phyloP scores from a whole-genome alignment of 805 yeast species.

The Starmerella ratchasimensis region DNA sequence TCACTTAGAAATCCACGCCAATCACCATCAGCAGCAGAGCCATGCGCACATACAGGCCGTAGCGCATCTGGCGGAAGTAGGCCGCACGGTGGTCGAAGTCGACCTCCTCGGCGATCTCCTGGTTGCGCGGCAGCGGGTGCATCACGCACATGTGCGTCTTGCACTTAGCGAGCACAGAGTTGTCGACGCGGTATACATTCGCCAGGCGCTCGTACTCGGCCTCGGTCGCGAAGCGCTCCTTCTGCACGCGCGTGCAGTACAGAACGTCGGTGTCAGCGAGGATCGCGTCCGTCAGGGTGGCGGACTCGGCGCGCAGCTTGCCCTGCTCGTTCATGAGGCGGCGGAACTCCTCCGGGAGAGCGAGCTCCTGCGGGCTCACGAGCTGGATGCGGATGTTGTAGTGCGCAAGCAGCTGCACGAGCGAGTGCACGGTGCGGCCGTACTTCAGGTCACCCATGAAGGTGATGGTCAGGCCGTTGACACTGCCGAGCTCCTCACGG shows the following conservation, averaged over 20 bases:
- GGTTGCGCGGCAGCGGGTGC: conserved; percentile 98
- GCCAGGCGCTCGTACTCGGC: conserved; percentile 75
- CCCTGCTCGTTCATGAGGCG: conserved; percentile 51
- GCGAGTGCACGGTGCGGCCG: conserved; percentile 97
- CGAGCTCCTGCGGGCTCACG: conserved; percentile 79
- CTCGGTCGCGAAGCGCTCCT: conserved; percentile 75
- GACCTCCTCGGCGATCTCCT: conserved; percentile 93
- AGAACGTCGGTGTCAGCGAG: conserved; percentile 84
- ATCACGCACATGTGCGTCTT: conserved; percentile 97
- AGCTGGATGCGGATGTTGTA: conserved; percentile 88
- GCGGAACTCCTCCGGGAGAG: conserved; percentile 63
- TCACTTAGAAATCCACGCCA: conserved; percentile 67
- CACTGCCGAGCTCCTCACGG: conserved; percentile 97
- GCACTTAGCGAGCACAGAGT: conserved; percentile 78
- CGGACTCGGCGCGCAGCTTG: conserved; percentile 61
- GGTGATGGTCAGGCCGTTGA: conserved; percentile 92
- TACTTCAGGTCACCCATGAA: conserved; percentile 98
- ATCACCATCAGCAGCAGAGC: conserved; percentile 95
- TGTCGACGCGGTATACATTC: conserved; percentile 85
- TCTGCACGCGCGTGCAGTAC: conserved; percentile 96
- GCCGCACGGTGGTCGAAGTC: conserved; percentile 99
- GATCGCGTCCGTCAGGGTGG: conserved; percentile 67
- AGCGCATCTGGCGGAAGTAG: conserved; percentile 98
- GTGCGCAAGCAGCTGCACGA: conserved; percentile 76
- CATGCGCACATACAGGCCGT: conserved; percentile 97